Conservation (phyloP, 176 grass and related monocot species). For the Tillandsia fasciculata region DNA sequence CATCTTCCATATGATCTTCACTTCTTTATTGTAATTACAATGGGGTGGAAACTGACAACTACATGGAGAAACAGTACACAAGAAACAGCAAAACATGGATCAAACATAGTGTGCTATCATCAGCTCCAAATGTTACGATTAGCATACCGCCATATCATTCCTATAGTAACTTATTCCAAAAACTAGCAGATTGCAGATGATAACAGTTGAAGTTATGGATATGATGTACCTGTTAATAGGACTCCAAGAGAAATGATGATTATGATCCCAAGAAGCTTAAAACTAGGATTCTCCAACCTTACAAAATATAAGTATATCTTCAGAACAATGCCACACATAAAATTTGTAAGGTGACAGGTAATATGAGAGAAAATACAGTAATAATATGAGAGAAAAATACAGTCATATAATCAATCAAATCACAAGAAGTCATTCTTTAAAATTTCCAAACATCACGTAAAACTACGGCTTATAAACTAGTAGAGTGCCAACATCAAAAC, state of each 20-base stretch:
- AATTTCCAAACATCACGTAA: no score
- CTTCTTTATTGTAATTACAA: no score
- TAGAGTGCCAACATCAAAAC: no score
- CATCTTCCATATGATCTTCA: not conserved
- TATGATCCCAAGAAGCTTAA: slow-evolving; percentile 95
- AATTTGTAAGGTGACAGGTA: not conserved
- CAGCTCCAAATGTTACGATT: not conserved
- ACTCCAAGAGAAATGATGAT: slow-evolving; percentile 84
- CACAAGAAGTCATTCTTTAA: not conserved
- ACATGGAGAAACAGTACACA: not conserved
- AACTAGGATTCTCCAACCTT: slow-evolving; percentile 94
- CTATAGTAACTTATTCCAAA: not conserved
- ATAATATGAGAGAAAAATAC: not conserved
- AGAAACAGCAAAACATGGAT: not conserved
- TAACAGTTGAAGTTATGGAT: not conserved
- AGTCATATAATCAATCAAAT: slow-evolving; percentile 1
- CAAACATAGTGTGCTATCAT: not conserved
- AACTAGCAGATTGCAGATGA: not conserved
- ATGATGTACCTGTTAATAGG: slow-evolving; percentile 67
- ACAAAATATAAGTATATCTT: slow-evolving; percentile 26
- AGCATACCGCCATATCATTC: slow-evolving; percentile 5
- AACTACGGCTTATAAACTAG: no score
- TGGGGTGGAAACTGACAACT: not conserved
- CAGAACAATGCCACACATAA: slow-evolving; percentile 7
- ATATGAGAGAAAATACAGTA: not conserved